Base-by-base conservation (phyloP, 164 flowering plant genomes). In the Chimonanthus salicifolius region DNA sequence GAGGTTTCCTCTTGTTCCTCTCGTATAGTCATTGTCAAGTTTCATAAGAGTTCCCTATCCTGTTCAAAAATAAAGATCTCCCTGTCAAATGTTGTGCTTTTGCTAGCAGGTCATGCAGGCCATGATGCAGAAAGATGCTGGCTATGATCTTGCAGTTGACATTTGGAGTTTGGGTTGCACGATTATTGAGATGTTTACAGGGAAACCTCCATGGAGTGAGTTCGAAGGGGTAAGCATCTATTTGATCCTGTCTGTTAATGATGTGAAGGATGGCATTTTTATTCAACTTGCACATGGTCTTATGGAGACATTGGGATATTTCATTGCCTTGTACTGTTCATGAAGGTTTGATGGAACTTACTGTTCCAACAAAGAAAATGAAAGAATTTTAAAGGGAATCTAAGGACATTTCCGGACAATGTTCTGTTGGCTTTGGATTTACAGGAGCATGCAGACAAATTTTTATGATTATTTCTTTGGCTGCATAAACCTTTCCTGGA, bases 161-260 rank as follows among this genome's bases (percentile, higher is more conserved):
- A 90, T 93, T 21, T 93, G 99, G 99, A 95, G 99, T 78, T 84
- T 95, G 83, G 99, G 99, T 44, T 93, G 99, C 73, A 95, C 99
- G 3, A 82, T 93, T 46, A 90, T 93, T 72, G 99, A 95, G 75
- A 95, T 95, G 98, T 72, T 89, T 64, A 88, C 85, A 47, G 98
- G 98, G 49, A 89, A 85, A 83, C 98, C 99, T 69, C 99, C 99
- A 15, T 93, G 98, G 98, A 87, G 92, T 74, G 92, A 90, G 65
- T 85, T 71, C 78, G 96, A 89, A 85, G 94, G 94, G 88, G 99
- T 94, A 84, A 80, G 94, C 54, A 69, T 47, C 7, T 58, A 67
- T 49, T 20, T 20, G 2, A n/a, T 71, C 4, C 49, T 65, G 10
- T 48, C 15, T 9, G 44, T 9, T 46, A 15, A 44, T 66, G 9